A percentile compares a stretch with the other conserved stretches of the same genome.
These are phyloP conservation scores for Tricholoma hemisulphureum DNA, from an alignment of 768 basidiomycete species.

Conservation along the genomic window DNA sequence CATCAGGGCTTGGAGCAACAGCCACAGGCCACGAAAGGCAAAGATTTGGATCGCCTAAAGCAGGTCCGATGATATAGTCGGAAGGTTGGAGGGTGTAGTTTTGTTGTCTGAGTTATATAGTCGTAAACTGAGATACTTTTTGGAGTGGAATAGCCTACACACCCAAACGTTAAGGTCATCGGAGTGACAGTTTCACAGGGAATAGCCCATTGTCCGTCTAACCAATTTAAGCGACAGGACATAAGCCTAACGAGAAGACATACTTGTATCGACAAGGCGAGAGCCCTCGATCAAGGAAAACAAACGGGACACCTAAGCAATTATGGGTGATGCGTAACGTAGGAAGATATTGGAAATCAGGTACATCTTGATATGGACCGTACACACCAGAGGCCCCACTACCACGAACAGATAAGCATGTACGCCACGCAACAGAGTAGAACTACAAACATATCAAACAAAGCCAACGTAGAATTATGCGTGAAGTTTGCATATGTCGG, in stretches of 20 bases:
- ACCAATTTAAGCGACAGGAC: neutral
- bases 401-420: neutral
- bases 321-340: slow-evolving; percentile 5
- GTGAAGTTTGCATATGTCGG: slow-evolving; percentile 64
- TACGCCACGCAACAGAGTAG: neutral
- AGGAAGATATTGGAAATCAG: neutral
- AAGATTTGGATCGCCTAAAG: slow-evolving; percentile 58
- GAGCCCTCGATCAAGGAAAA: slow-evolving; percentile 59
- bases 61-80: slow-evolving; percentile 75
- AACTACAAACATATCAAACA: slow-evolving; percentile 67
- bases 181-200: slow-evolving; percentile 63
- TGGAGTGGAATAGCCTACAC: slow-evolving; percentile 12
- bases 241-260: slow-evolving; percentile 12
- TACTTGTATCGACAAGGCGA: slow-evolving; percentile 65
- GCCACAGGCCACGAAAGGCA: slow-evolving; percentile 79
- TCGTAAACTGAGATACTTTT: slow-evolving; percentile 1
- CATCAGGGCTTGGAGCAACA: slow-evolving; percentile 62
- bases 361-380: slow-evolving; percentile 76
- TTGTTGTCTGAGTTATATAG: slow-evolving; percentile 30
- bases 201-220: slow-evolving; percentile 71
- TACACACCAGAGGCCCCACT: slow-evolving; percentile 73
- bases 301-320: slow-evolving; percentile 59
- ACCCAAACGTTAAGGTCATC: slow-evolving; percentile 73
- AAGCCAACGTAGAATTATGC: slow-evolving; percentile 57
- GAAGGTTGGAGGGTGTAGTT: slow-evolving; percentile 68